Evolutionary conservation across 2,329 filamentous ascomycete species (phyloP).

Genomic region (Botryotinia narcissicola): DNA sequence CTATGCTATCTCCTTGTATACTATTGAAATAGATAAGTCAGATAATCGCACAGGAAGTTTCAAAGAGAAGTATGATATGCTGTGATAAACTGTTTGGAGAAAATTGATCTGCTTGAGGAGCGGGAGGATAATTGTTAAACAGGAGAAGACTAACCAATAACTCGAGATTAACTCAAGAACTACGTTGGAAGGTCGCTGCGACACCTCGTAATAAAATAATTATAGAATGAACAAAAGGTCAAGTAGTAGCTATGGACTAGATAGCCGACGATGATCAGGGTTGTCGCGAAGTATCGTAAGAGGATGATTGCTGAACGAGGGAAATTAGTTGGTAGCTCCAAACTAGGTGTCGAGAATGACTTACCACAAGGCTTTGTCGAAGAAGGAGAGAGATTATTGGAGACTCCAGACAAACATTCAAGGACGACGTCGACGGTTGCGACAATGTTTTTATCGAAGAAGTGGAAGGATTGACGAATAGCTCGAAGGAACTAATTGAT

Average conservation of each 20-base stretch:
- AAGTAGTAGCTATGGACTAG: not conserved
- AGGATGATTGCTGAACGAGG: not conserved
- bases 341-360: not conserved
- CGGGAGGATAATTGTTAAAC: not conserved
- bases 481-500: not conserved
- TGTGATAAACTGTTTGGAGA: not conserved
- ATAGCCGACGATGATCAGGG: not conserved
- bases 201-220: not conserved
- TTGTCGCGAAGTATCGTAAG: not conserved
- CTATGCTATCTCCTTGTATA: not conserved
- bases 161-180: not conserved
- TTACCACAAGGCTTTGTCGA: not conserved
- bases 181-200: not conserved
- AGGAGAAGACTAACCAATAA: not conserved
- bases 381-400: not conserved
- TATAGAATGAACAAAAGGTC: not conserved
- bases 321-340: not conserved
- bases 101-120: no score
- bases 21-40: not conserved
- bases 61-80: not conserved
- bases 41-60: not conserved
- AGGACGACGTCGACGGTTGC: not conserved
- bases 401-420: not conserved
- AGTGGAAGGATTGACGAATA: not conserved
- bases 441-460: not conserved